Evolutionary conservation across 2,329 filamentous ascomycete species (phyloP), one percentile per base, ranked within the genome.

Genomic region (Alternaria gansuensis): DNA sequence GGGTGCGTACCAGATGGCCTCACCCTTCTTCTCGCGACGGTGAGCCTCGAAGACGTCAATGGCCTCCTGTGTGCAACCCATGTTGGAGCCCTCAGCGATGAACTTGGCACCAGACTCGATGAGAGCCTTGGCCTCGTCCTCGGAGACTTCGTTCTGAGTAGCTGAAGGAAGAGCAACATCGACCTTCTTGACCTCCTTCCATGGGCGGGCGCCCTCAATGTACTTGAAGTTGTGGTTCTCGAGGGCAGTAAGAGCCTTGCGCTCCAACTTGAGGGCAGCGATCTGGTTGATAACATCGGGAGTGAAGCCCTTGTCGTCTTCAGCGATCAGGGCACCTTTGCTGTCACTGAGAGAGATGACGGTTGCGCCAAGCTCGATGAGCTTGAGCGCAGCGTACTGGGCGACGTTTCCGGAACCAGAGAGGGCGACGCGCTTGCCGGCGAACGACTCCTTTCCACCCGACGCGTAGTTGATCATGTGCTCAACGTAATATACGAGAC

Each of bases 351-450:
- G 88, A 40, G 94, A 97, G 75, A 97, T 84, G 71, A 99, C 92
- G 57, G 87, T 94, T 64, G 90, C 95, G 73, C 95, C 95, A 70
- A 98, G 92, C 85, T 98, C 93, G 73, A 98, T 95, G 77, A 89
- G 88, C 84, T 98, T 98, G 71, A 98, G 90, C 0, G 94, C 95
- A 31, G 94, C 94, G 83, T 95, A 98, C 84, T 98, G 95, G 31
- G 95, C 95, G 54, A 98, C 95, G 83, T 99, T 99, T 69, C 95
- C 95, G 59, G 94, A 97, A 65, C 95, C 95, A 43, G 95, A 97
- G 80, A 99, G 90, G 79, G 94, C 92, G 57, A 98, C 95, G 60
- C 89, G 90, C 87, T 98, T 98, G 82, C 93, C 94, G 64, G 86
- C 81, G 83, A 96, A 96, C 68, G 85, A 87, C 77, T 96, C 93